Evolutionary conservation across 192 early-diverging fungal species (phyloP).

Genomic region (Backusella psychrophila): DNA sequence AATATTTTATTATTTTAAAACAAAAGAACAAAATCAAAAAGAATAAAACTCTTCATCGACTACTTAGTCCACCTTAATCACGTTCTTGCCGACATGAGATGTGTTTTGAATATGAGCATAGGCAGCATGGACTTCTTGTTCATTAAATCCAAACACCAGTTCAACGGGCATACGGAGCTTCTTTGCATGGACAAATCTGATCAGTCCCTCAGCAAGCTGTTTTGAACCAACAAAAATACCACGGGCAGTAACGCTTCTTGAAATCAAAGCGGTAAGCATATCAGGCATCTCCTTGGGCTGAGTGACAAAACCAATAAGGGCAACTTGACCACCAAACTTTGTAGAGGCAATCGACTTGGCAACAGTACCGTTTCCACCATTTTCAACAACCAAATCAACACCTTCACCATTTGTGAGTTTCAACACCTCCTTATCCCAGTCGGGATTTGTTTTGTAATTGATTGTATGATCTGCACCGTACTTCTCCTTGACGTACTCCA

Average conservation of each 20-base stretch:
- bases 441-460: conserved; percentile 17
- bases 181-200: conserved; percentile 13
- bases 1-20: no score
- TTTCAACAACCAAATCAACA: conserved; percentile 21
- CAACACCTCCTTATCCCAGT: conserved; percentile 25
- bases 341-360: conserved; percentile 10
- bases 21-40: no score
- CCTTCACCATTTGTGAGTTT: conserved; percentile 12
- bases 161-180: background rate
- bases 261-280: conserved; percentile 1
- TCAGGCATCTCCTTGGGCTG: conserved; percentile 10
- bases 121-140: conserved; percentile 8
- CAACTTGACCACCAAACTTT: background rate
- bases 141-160: background rate
- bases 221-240: conserved; percentile 23
- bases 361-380: conserved; percentile 19
- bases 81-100: conserved; percentile 11
- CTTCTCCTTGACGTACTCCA: conserved; percentile 7
- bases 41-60: no score
- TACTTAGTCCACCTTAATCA: background rate
- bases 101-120: background rate
- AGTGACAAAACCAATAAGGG: conserved; percentile 16
- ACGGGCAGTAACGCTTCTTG: background rate
- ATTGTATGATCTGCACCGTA: conserved; percentile 6
- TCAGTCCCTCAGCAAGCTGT: conserved; percentile 9